Evolutionary conservation across 2,329 filamentous ascomycete species (phyloP).

Genomic region (Fusarium liriodendri): DNA sequence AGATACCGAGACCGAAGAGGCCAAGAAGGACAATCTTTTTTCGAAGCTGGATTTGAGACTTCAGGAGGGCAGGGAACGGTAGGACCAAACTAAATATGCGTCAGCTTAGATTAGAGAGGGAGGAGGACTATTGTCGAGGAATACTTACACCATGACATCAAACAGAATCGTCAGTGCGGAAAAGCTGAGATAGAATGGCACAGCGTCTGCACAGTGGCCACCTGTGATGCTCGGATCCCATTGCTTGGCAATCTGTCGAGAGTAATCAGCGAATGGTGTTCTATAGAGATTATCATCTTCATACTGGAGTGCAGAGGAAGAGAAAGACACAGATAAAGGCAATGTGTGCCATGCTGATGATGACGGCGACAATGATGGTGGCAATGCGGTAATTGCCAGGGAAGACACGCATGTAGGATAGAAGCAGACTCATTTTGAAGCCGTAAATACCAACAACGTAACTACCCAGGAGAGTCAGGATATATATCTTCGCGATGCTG

Average conservation of each 20-base stretch:
- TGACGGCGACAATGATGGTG: constrained; percentile 47
- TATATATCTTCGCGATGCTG: too few relatives aligned
- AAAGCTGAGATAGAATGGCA: constrained; percentile 56
- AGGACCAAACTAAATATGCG: neutral
- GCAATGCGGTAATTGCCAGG: constrained; percentile 49
- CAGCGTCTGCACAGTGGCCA: constrained; percentile 50
- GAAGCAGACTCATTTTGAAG: constrained; percentile 58
- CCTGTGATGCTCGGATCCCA: constrained; percentile 52
- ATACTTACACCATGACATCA: constrained; percentile 51
- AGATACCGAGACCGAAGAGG: constrained; percentile 59
- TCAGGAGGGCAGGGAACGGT: neutral
- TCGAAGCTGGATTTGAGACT: constrained; percentile 18
- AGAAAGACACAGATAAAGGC: constrained; percentile 48
- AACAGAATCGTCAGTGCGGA: constrained; percentile 53
- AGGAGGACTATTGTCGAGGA: too few relatives aligned
- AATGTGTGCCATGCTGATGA: constrained; percentile 52
- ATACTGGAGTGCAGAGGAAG: constrained; percentile 49
- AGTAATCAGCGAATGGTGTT: neutral
- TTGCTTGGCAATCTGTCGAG: constrained; percentile 45
- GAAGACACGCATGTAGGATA: constrained; percentile 58
- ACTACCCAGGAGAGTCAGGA: constrained; percentile 34
- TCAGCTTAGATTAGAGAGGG: neutral
- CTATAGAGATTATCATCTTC: neutral
- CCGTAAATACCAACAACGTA: constrained; percentile 54
- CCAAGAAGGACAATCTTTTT: constrained; percentile 54